Evolutionary conservation across 1,284 basidiomycete species (phyloP).

Genomic region (Ustilago shanxiensis): DNA sequence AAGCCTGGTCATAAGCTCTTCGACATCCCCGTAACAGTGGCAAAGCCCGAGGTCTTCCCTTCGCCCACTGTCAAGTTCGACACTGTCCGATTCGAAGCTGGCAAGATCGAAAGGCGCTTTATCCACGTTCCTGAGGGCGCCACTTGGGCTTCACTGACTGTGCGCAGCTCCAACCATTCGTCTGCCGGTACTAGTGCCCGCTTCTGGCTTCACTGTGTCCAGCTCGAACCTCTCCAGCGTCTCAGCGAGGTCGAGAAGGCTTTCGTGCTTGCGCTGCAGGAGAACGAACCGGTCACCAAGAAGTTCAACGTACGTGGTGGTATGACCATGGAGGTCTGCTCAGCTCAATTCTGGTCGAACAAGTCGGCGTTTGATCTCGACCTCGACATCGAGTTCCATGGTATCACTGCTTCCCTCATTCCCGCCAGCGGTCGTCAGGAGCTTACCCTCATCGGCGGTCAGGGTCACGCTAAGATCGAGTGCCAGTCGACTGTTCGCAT

Average conservation of each 20-base stretch:
- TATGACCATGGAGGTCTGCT: constrained; percentile 68
- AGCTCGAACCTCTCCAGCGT: constrained; percentile 66
- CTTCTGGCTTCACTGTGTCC: constrained; percentile 70
- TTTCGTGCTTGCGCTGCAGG: constrained; percentile 64
- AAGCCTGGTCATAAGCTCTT: constrained; percentile 64
- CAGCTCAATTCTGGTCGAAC: constrained; percentile 70
- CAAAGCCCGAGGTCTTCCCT: constrained; percentile 64
- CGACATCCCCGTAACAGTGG: constrained; percentile 68
- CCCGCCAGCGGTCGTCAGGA: constrained; percentile 60
- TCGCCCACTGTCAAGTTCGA: constrained; percentile 58
- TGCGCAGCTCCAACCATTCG: constrained; percentile 64
- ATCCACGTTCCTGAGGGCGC: constrained; percentile 68
- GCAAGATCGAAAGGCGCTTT: constrained; percentile 67
- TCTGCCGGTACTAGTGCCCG: constrained; percentile 61
- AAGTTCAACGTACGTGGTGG: constrained; percentile 67
- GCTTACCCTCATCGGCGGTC: constrained; percentile 65
- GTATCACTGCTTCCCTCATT: constrained; percentile 55
- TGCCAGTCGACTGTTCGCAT: constrained; percentile 62
- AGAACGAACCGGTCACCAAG: constrained; percentile 68
- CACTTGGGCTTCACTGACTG: constrained; percentile 69
- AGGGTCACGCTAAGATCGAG: constrained; percentile 65
- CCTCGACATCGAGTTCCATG: constrained; percentile 69
- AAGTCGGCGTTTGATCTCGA: constrained; percentile 67
- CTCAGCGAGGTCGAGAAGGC: constrained; percentile 66
- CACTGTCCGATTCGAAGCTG: constrained; percentile 56